A percentile compares a stretch with the other conserved stretches of the same genome.
Conservation (phyloP, 1,139 yeast genomes). For the Blastobotrys malaysiensis region DNA sequence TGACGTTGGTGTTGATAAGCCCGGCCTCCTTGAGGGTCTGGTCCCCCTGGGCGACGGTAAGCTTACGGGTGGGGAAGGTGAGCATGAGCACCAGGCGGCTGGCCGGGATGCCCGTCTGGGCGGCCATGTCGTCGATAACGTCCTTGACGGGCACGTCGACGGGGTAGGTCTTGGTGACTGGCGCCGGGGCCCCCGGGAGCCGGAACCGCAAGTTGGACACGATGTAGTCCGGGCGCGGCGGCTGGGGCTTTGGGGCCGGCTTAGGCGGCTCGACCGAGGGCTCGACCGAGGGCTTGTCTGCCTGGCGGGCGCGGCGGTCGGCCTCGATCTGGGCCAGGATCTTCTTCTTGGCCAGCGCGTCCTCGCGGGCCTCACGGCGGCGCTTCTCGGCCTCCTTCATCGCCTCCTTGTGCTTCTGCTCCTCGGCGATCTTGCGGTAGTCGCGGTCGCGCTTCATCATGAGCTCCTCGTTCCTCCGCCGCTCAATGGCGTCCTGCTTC, state of each 20-base stretch:
- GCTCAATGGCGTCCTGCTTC: constrained; percentile 29
- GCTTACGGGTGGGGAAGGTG: constrained; percentile 32
- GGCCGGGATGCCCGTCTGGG: constrained; percentile 23
- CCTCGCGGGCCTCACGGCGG: constrained; percentile 31
- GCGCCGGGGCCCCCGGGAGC: constrained; percentile 23
- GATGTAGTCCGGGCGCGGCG: constrained; percentile 21
- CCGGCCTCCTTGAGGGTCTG: constrained; percentile 29
- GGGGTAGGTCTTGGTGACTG: constrained; percentile 28
- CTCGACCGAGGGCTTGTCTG: constrained; percentile 15
- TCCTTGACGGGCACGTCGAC: constrained; percentile 28
- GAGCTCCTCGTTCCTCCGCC: constrained; percentile 29
- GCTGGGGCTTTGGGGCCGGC: constrained; percentile 11
- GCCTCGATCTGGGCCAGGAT: constrained; percentile 35
- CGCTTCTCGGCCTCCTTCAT: constrained; percentile 33
- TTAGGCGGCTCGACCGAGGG: constrained; percentile 2
- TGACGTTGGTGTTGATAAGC: constrained; percentile 28
- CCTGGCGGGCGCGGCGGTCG: constrained; percentile 32
- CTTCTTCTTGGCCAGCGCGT: constrained; percentile 32
- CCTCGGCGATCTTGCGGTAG: constrained; percentile 29
- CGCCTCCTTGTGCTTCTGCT: constrained; percentile 32
- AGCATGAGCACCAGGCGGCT: constrained; percentile 25
- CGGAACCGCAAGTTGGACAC: constrained; percentile 32
- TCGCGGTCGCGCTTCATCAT: constrained; percentile 32
- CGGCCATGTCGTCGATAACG: constrained; percentile 28
- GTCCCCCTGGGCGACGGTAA: constrained; percentile 22